Evolutionary conservation across 352 stramenopile species (phyloP).

Genomic region (Hyaloperonospora arabidopsidis): DNA sequence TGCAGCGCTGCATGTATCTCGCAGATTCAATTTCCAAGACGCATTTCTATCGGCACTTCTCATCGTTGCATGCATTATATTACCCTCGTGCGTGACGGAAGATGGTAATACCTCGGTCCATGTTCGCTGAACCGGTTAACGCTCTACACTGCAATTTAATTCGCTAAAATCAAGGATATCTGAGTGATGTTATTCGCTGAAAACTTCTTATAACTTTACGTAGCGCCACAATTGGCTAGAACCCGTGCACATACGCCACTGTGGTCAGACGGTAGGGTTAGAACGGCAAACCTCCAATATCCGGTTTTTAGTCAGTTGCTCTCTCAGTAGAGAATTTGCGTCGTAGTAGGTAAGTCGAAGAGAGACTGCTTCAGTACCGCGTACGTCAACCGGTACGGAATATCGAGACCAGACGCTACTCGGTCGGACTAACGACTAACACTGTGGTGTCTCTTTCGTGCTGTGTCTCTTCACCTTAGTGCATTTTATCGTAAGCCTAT

Average conservation of each 20-base stretch:
- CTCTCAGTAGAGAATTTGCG: constrained; percentile 37
- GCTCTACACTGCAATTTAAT: neutral
- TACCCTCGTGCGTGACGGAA: too few relatives aligned
- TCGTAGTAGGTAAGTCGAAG: constrained; percentile 9
- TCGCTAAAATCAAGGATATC: neutral
- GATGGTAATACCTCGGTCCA: too few relatives aligned
- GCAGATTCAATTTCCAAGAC: too few relatives aligned
- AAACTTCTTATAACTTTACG: too few relatives aligned
- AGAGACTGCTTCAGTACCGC: constrained; percentile 13
- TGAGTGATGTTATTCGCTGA: too few relatives aligned
- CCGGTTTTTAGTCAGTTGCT: constrained; percentile 10
- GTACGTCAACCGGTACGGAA: neutral
- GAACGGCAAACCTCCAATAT: constrained; percentile 10
- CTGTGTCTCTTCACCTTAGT: constrained; percentile 15
- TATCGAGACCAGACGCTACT: neutral
- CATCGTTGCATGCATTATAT: too few relatives aligned
- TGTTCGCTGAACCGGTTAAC: constrained; percentile 16
- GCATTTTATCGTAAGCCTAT: constrained; percentile 21
- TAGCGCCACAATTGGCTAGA: constrained; percentile 9
- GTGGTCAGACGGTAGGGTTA: constrained; percentile 16
- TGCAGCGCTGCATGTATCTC: too few relatives aligned
- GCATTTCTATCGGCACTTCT: too few relatives aligned
- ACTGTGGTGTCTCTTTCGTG: constrained; percentile 2
- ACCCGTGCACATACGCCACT: neutral
- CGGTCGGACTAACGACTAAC: constrained; percentile 15